A percentile compares a stretch with the other conserved stretches of the same genome.
Evolutionary conservation across 768 basidiomycete species (phyloP).

Genomic region (Podaxis sp.): DNA sequence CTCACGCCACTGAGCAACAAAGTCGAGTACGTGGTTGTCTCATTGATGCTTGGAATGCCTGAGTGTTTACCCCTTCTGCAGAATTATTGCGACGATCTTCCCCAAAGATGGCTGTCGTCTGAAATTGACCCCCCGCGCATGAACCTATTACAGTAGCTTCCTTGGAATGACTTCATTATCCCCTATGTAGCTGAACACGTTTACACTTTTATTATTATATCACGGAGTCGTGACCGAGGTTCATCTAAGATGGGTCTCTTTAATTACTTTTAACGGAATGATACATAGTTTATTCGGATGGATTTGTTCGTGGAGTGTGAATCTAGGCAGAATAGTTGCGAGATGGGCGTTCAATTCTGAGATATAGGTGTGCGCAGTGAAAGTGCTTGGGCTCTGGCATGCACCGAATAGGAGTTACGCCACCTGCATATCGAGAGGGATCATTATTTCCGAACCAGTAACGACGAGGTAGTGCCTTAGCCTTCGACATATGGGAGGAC

Average conservation of each 20-base stretch:
- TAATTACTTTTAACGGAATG: conserved; percentile 6
- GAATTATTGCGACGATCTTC: conserved; percentile 96
- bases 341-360: background rate
- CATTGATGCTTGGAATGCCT: background rate
- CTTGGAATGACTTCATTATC: background rate
- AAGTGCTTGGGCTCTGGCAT: background rate
- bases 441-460: conserved; percentile 44
- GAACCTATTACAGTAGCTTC: background rate
- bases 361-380: background rate
- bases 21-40: conserved; percentile 63
- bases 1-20: conserved; percentile 75
- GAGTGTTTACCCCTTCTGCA: conserved; percentile 27
- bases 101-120: conserved; percentile 89
- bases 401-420: background rate
- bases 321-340: background rate
- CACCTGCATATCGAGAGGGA: background rate
- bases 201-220: background rate
- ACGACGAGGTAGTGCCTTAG: conserved; percentile 53
- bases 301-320: background rate
- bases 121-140: conserved; percentile 65
- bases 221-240: background rate
- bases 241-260: background rate
- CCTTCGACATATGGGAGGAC: conserved; percentile 60
- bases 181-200: background rate
- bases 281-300: background rate